phyloP scores from a whole-genome alignment of 2,329 filamentous ascomycete genomes.

The Beauveria scarabaeidicola region DNA sequence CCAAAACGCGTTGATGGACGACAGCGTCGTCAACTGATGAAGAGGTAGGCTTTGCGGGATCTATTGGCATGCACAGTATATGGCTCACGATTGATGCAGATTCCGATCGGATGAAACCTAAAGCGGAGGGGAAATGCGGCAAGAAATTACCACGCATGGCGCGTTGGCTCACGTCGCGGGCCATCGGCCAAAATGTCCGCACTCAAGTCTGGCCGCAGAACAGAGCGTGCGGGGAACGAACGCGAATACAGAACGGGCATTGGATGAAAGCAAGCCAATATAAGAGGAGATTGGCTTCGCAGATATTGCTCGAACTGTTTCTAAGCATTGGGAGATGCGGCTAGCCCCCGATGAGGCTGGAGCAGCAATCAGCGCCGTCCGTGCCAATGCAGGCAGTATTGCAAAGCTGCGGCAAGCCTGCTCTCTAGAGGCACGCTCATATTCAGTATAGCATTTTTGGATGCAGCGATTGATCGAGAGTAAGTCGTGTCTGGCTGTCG shows the following conservation, averaged over 20 bases:
- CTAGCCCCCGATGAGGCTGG: background rate
- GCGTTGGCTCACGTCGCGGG: background rate
- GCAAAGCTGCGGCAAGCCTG: background rate
- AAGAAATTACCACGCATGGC: background rate
- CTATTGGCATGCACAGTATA: background rate
- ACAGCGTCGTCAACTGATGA: background rate
- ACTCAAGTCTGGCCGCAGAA: background rate
- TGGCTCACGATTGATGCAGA: background rate
- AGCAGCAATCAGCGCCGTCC: background rate
- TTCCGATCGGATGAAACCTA: background rate
- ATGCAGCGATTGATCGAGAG: background rate
- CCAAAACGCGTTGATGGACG: background rate
- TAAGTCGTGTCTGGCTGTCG: background rate
- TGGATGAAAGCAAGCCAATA: background rate
- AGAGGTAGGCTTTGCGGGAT: background rate
- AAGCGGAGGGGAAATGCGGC: background rate
- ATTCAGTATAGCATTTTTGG: background rate
- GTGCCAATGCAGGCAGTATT: background rate
- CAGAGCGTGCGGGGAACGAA: background rate
- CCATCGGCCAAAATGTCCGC: background rate
- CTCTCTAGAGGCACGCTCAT: background rate
- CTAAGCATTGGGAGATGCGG: background rate
- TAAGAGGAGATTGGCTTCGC: too few relatives aligned
- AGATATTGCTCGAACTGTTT: background rate
- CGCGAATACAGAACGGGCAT: background rate